A percentile compares a stretch with the other conserved stretches of the same genome.
phyloP scores from a whole-genome alignment of 495 filamentous ascomycete genomes.

The Hypoxylon fragiforme region DNA sequence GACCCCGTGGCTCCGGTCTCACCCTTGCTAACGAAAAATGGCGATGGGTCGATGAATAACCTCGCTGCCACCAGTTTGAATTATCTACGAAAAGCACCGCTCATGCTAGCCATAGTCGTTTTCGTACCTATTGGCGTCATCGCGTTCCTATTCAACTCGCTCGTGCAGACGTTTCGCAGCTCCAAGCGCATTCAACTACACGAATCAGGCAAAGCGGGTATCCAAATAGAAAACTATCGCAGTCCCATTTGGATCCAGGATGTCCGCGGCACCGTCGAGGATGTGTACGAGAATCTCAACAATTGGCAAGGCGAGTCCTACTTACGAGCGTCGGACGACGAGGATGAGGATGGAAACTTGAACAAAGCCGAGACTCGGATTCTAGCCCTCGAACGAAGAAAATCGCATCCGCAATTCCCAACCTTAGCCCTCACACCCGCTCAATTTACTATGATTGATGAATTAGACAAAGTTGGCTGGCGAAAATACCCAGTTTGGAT shows the following conservation, averaged over 20 bases:
- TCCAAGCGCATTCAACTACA: constrained; percentile 73
- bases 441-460: constrained; percentile 82
- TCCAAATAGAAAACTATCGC: constrained; percentile 66
- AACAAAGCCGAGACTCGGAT: constrained; percentile 28
- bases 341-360: constrained; percentile 21
- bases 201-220: constrained; percentile 67
- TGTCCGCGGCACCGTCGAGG: constrained; percentile 71
- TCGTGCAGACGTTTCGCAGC: constrained; percentile 73
- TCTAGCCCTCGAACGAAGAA: constrained; percentile 42
- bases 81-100: constrained; percentile 53
- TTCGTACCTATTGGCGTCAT: constrained; percentile 69
- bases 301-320: constrained; percentile 64
- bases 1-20: constrained; percentile 67
- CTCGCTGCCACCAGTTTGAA: constrained; percentile 10
- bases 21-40: constrained; percentile 40
- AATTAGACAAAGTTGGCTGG: constrained; percentile 74
- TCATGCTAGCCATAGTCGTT: constrained; percentile 63
- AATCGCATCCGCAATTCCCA: constrained; percentile 50
- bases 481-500: constrained; percentile 86
- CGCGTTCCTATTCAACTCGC: constrained; percentile 74
- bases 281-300: constrained; percentile 71
- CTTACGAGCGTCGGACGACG: constrained; percentile 51
- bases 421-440: constrained; percentile 75
- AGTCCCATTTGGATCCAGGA: constrained; percentile 76
- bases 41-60: constrained; percentile 34